Evolutionary conservation across 208 protist genomes (phyloP).

Genomic region (Trypanosoma mega): DNA sequence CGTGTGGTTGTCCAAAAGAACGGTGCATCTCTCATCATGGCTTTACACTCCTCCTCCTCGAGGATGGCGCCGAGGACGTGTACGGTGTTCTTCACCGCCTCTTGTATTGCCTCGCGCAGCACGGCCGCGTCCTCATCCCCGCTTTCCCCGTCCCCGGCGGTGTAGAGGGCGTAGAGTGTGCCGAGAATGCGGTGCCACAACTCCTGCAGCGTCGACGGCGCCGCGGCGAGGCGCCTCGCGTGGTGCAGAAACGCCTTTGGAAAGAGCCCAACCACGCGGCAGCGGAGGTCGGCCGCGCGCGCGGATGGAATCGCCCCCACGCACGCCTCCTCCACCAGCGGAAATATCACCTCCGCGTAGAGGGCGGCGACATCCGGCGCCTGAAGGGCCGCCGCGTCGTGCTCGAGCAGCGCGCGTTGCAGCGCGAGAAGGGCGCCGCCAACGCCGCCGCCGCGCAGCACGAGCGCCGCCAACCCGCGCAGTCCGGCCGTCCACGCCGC

Average conservation of each 20-base stretch:
- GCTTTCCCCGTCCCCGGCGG: conserved; percentile 6
- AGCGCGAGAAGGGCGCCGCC: conserved; percentile 54
- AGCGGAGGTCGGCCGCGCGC: conserved; percentile 50
- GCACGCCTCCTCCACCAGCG: conserved; percentile 7
- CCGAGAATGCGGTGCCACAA: conserved; percentile 75
- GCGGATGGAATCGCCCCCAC: background rate
- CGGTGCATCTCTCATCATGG: conserved; percentile 8
- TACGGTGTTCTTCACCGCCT: conserved; percentile 87
- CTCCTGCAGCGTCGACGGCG: conserved; percentile 35
- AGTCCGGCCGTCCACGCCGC: conserved; percentile 52
- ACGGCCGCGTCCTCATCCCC: conserved; percentile 26
- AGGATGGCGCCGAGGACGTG: conserved; percentile 49
- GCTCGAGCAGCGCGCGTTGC: conserved; percentile 61
- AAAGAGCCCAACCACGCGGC: conserved; percentile 63
- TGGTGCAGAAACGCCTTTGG: conserved; percentile 76
- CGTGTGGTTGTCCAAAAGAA: conserved; percentile 45
- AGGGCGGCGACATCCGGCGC: conserved; percentile 30
- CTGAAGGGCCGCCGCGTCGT: conserved; percentile 35
- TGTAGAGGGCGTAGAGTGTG: conserved; percentile 76
- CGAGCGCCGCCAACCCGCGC: conserved; percentile 42
- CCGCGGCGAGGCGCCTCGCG: conserved; percentile 26
- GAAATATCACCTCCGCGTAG: conserved; percentile 80
- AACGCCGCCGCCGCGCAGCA: conserved; percentile 33
- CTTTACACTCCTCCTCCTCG: conserved; percentile 10
- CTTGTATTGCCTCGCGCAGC: conserved; percentile 79